A percentile compares a stretch with the other conserved stretches of the same genome.
Evolutionary conservation across 2,329 filamentous ascomycete genomes (phyloP).

Genomic region (Fusarium sp.): DNA sequence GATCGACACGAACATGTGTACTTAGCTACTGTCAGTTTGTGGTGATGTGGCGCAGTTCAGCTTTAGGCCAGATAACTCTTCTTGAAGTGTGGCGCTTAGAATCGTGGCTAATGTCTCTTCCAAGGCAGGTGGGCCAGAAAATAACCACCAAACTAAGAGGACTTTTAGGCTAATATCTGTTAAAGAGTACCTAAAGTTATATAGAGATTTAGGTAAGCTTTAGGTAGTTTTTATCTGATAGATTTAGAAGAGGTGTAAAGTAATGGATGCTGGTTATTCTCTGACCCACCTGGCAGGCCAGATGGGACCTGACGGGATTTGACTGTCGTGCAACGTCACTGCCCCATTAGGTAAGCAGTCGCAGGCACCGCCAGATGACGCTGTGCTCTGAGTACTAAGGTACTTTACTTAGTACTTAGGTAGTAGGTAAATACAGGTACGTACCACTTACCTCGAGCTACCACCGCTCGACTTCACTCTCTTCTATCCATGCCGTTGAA

Average conservation of each 20-base stretch:
- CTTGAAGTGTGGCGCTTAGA: constrained; percentile 17
- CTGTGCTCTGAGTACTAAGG: constrained; percentile 27
- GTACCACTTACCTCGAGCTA: constrained; percentile 24
- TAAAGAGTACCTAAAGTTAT: too few relatives aligned
- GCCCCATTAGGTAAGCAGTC: constrained; percentile 31
- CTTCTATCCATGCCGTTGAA: constrained; percentile 25
- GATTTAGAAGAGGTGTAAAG: too few relatives aligned
- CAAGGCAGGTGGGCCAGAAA: constrained; percentile 8
- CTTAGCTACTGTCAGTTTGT: constrained; percentile 17
- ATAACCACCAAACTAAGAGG: too few relatives aligned
- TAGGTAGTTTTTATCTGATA: too few relatives aligned
- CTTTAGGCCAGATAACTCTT: constrained; percentile 43
- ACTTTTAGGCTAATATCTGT: too few relatives aligned
- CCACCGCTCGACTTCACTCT: constrained; percentile 13
- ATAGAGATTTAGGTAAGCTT: too few relatives aligned
- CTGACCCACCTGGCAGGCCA: too few relatives aligned
- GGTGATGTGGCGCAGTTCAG: constrained; percentile 40
- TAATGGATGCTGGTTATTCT: too few relatives aligned
- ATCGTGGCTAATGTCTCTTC: constrained; percentile 22
- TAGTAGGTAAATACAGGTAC: too few relatives aligned
- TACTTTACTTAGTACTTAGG: too few relatives aligned
- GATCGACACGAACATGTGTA: constrained; percentile 35
- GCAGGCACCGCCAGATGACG: constrained; percentile 51
- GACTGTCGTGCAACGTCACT: constrained; percentile 42
- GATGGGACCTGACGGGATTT: too few relatives aligned